Evolutionary conservation across 2,329 filamentous ascomycete genomes (phyloP).

Genomic region (Thyridium curvatum): DNA sequence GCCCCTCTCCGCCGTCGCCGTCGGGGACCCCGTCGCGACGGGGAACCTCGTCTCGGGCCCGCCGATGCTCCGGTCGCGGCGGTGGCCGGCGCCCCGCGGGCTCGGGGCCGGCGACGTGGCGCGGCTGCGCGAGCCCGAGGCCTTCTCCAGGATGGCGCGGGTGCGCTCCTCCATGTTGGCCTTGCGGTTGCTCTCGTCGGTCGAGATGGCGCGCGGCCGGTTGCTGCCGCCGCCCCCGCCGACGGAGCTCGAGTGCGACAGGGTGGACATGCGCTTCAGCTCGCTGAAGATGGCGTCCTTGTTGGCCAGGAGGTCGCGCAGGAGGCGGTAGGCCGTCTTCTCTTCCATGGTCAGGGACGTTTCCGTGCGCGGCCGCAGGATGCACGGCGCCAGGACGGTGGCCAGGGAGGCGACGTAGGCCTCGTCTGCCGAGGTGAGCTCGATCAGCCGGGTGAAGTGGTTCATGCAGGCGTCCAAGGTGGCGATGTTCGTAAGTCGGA

Average conservation of each 20-base stretch:
- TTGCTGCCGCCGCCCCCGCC: slow-evolving; percentile 32
- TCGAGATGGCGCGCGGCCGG: slow-evolving; percentile 81
- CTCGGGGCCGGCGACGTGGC: slow-evolving; percentile 67
- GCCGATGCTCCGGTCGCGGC: slow-evolving; percentile 73
- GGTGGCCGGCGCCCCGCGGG: slow-evolving; percentile 47
- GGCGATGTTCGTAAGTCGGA: slow-evolving; percentile 94
- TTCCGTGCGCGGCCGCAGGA: slow-evolving; percentile 80
- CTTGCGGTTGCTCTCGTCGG: slow-evolving; percentile 90
- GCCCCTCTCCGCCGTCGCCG: slow-evolving; percentile 39
- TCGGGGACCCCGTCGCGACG: slow-evolving; percentile 62
- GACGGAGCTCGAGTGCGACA: slow-evolving; percentile 57
- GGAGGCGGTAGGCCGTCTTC: slow-evolving; percentile 82
- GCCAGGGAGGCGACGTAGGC: slow-evolving; percentile 72
- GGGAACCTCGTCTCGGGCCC: slow-evolving; percentile 78
- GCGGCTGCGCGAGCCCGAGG: slow-evolving; percentile 59
- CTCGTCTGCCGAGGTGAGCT: slow-evolving; percentile 93
- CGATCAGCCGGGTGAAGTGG: slow-evolving; percentile 93
- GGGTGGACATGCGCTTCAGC: slow-evolving; percentile 79
- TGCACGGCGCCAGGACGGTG: slow-evolving; percentile 70
- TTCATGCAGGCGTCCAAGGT: slow-evolving; percentile 98
- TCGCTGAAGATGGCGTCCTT: slow-evolving; percentile 95
- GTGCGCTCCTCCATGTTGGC: slow-evolving; percentile 92
- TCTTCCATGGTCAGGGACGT: slow-evolving; percentile 93
- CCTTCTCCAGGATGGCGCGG: slow-evolving; percentile 68
- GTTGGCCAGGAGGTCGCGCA: slow-evolving; percentile 86